Conservation (phyloP, 2,329 filamentous ascomycete genomes). For the Stagonosporopsis chrysanthemi region DNA sequence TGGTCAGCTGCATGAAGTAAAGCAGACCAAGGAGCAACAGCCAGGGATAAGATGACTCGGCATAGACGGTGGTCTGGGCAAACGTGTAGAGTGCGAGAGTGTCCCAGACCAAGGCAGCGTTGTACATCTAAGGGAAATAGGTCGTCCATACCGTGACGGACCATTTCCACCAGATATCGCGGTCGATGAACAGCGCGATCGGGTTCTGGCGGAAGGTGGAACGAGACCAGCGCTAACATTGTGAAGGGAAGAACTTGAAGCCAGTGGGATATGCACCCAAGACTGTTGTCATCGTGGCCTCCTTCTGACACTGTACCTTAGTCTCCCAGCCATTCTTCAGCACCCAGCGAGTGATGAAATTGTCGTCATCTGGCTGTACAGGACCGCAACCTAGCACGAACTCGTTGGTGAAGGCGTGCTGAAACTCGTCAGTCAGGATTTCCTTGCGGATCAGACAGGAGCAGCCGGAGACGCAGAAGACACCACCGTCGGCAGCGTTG, state of each 20-base stretch:
- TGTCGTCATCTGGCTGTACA: constrained; percentile 43
- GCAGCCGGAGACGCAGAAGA: constrained; percentile 45
- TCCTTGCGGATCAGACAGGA: constrained; percentile 33
- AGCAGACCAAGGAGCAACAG: constrained; percentile 11
- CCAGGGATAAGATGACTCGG: constrained; percentile 2
- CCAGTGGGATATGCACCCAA: constrained; percentile 38
- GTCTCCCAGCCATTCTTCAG: constrained; percentile 58
- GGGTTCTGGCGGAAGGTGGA: constrained; percentile 37
- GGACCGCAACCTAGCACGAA: constrained; percentile 29
- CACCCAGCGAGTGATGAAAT: constrained; percentile 62
- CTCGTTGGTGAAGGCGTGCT: constrained; percentile 30
- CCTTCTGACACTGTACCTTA: constrained; percentile 60
- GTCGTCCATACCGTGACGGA: constrained; percentile 33
- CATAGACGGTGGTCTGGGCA: constrained; percentile 17
- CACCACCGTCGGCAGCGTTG: constrained; percentile 42
- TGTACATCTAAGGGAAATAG: constrained; percentile 37
- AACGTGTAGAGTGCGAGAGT: constrained; percentile 18
- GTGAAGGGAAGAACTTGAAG: constrained; percentile 31
- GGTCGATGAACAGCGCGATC: constrained; percentile 27
- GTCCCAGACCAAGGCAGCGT: constrained; percentile 35
- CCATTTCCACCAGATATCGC: constrained; percentile 36
- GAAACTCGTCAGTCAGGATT: constrained; percentile 35
- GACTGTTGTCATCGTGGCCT: constrained; percentile 59
- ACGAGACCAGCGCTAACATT: constrained; percentile 40
- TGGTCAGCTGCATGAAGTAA: constrained; percentile 26